Percentiles rank a stretch among this genome's conserved stretches.
Evolutionary conservation across 305 asterid species (phyloP).

Genomic region (Galium porrigens): DNA sequence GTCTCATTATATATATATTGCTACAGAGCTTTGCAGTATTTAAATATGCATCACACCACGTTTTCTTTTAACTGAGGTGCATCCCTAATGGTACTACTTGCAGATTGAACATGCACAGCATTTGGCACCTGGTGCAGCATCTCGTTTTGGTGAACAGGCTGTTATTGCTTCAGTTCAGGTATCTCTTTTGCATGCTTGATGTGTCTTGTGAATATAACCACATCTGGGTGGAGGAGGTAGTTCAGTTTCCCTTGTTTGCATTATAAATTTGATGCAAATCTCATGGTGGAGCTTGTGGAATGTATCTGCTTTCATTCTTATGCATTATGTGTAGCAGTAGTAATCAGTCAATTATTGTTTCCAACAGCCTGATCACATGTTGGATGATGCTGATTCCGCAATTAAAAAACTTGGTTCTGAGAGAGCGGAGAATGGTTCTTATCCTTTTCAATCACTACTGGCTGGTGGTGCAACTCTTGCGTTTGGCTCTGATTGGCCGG

Average conservation of each 20-base stretch:
- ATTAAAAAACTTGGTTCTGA: slow-evolving; percentile 55
- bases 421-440: slow-evolving; percentile 70
- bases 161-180: slow-evolving; percentile 95
- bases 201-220: background rate
- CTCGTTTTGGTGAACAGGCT: slow-evolving; percentile 60
- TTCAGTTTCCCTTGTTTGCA: background rate
- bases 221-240: background rate
- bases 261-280: background rate
- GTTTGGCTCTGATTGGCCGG: slow-evolving; percentile 99
- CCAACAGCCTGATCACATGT: slow-evolving; percentile 77
- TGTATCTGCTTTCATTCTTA: background rate
- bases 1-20: background rate
- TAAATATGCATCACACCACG: slow-evolving; percentile 3
- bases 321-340: no score
- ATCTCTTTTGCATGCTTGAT: slow-evolving; percentile 12
- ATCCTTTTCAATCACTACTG: slow-evolving; percentile 56
- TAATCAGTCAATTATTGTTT: slow-evolving; percentile 13
- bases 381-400: slow-evolving; percentile 84
- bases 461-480: slow-evolving; percentile 49
- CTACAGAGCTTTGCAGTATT: background rate
- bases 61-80: background rate
- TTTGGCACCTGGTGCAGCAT: slow-evolving; percentile 54
- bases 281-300: background rate
- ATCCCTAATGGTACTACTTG: slow-evolving; percentile 15
- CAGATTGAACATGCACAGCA: slow-evolving; percentile 99